Conservation (phyloP, 495 filamentous ascomycete species). For the Penicillium argentinense region DNA sequence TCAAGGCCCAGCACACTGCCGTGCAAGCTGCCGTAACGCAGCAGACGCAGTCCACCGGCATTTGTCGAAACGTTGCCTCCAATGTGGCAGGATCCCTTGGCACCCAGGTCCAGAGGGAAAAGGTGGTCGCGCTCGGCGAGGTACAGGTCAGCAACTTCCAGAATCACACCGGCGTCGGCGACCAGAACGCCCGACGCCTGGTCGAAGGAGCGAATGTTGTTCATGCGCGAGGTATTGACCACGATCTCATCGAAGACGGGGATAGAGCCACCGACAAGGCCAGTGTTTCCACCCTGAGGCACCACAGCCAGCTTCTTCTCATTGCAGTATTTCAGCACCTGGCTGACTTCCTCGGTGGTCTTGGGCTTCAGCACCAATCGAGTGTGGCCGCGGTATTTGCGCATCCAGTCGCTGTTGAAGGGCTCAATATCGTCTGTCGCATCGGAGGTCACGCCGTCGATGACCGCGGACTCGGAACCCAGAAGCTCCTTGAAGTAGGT, state of each 20-base stretch:
- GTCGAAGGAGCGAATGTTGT: conserved; percentile 87
- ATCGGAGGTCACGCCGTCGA: conserved; percentile 75
- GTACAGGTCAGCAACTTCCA: conserved; percentile 84
- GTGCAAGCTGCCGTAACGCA: conserved; percentile 92
- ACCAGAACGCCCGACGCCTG: conserved; percentile 88
- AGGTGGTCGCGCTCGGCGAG: conserved; percentile 76
- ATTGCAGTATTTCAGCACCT: conserved; percentile 91
- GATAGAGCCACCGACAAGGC: conserved; percentile 89
- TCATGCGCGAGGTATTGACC: conserved; percentile 84
- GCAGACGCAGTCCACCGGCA: conserved; percentile 83
- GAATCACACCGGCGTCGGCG: conserved; percentile 84
- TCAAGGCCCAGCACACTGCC: conserved; percentile 90
- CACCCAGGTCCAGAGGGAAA: conserved; percentile 93
- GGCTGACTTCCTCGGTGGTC: conserved; percentile 79
- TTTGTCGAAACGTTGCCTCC: conserved; percentile 99
- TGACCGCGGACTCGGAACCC: conserved; percentile 72
- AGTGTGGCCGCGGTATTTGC: conserved; percentile 92
- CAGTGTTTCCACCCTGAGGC: conserved; percentile 97
- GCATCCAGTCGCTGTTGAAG: conserved; percentile 98
- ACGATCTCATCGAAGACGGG: conserved; percentile 98
- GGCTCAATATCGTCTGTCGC: conserved; percentile 78
- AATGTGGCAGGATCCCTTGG: conserved; percentile 96
- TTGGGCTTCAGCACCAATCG: conserved; percentile 82
- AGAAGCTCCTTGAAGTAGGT: conserved; percentile 73
- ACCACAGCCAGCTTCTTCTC: conserved; percentile 87